Base-by-base conservation (phyloP, 768 basidiomycete genomes). In the Lepiota subincarnata region DNA sequence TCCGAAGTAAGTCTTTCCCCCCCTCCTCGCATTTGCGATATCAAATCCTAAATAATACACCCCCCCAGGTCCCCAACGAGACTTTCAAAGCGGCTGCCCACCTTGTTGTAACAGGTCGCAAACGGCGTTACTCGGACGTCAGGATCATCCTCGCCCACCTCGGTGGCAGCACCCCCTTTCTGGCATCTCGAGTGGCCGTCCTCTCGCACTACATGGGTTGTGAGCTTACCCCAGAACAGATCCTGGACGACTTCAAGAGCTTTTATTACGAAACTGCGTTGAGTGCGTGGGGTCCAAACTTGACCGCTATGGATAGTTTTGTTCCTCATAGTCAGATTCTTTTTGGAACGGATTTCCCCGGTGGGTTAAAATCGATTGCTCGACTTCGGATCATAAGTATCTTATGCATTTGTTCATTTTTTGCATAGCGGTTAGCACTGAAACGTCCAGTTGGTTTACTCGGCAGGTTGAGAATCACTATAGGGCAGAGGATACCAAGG, bases 51-150 rank as follows among this genome's bases (percentile, higher is more conserved):
- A 47, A 4, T 13, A 7, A 14, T 39, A 34, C 11, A 20, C 45
- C 41, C 50, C 19, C 37, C 51, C 51, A 89, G 87, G 86, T 87
- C 0, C 88, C 87, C 6, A 84, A 88, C 63, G 88, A 90, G 67
- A 91, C 88, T 0, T 89, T 82, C 74, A 89, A 89, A 69, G 89
- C 86, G 1, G 87, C 87, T 31, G 82, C 87, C 2, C 85, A 88
- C 62, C 77, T 91, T 44, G 86, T 90, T 42, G 82, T 89, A 19
- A 79, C 84, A 0, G 84, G 86, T 42, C 68, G 73, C 61, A 87
- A 85, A 65, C 82, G 86, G 39, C 78, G 73, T 55, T 87, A 79
- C 60, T 66, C 75, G 18, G 68, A 80, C 50, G 72, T 81, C 58
- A 83, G 78, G 52, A 80, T 89, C 56, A 77, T 91, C 34, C 78